A percentile compares a stretch with the other conserved stretches of the same genome.
These are phyloP conservation scores for Colletotrichum somersetense DNA, from an alignment of 2,329 filamentous ascomycete species.

Conservation along the genomic window DNA sequence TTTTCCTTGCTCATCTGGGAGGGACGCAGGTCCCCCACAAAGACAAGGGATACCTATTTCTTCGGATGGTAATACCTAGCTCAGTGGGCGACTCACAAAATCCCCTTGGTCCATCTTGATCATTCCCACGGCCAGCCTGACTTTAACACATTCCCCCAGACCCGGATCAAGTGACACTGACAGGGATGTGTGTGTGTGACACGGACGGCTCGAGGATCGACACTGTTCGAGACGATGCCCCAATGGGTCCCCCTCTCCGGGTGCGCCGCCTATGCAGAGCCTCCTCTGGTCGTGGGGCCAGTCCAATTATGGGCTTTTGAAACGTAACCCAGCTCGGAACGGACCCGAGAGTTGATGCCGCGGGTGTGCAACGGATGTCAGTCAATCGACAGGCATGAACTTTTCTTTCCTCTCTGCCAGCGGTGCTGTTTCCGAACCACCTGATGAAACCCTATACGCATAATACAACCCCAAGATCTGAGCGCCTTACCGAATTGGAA, in stretches of 20 bases:
- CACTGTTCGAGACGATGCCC: slow-evolving; percentile 17
- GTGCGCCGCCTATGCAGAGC: slow-evolving; percentile 13
- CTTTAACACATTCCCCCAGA: slow-evolving; percentile 2
- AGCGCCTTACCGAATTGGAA: slow-evolving; percentile 30
- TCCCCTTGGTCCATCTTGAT: background rate
- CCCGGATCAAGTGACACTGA: slow-evolving; percentile 31
- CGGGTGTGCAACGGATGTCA: slow-evolving; percentile 17
- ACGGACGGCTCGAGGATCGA: slow-evolving; percentile 28
- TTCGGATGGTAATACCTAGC: background rate
- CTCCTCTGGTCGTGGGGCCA: slow-evolving; percentile 19
- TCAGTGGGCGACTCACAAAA: background rate
- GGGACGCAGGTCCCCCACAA: background rate
- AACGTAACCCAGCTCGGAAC: slow-evolving; percentile 37
- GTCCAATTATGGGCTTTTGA: slow-evolving; percentile 29
- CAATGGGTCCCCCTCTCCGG: background rate
- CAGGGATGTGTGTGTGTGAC: slow-evolving; percentile 40
- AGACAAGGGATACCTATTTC: background rate
- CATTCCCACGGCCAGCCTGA: slow-evolving; percentile 1
- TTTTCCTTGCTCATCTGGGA: slow-evolving; percentile 17
- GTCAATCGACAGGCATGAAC: slow-evolving; percentile 29
- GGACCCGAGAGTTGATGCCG: slow-evolving; percentile 34
- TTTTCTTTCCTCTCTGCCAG: slow-evolving; percentile 19
- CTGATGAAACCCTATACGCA: slow-evolving; percentile 38
- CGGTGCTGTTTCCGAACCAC: slow-evolving; percentile 34
- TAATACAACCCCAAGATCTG: slow-evolving; percentile 16